Evolutionary conservation across 306 rosid genomes (phyloP).

Genomic region (Corylus americana): DNA sequence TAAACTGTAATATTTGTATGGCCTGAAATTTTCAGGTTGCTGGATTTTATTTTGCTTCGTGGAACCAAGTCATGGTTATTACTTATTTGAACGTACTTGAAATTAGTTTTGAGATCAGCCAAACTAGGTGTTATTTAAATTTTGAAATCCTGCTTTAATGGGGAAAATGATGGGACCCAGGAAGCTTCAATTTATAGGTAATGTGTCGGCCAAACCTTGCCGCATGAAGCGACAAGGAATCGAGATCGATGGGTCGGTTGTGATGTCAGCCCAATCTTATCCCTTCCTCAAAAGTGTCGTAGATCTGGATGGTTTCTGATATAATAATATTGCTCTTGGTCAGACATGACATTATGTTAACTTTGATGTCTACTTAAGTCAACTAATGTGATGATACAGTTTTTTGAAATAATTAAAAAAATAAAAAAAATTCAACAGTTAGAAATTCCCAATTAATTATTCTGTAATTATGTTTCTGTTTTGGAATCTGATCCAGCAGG

Average conservation of each 20-base stretch:
- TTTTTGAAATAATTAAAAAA: no score
- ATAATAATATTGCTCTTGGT: conserved; percentile 19
- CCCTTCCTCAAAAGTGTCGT: conserved; percentile 39
- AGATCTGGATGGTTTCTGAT: conserved; percentile 40
- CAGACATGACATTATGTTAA: conserved; percentile 44
- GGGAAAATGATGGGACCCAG: conserved; percentile 17
- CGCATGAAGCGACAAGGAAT: conserved; percentile 35
- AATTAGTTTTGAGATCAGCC: background rate
- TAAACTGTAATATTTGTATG: conserved; percentile 21
- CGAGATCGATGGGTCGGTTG: conserved; percentile 25
- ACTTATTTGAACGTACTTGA: background rate
- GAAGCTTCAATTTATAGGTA: conserved; percentile 30
- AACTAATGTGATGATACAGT: conserved; percentile 37
- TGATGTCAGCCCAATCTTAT: conserved; percentile 44
- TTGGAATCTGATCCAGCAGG: conserved; percentile 29
- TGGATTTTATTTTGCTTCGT: conserved; percentile 23
- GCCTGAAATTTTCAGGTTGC: conserved; percentile 23
- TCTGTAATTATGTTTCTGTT: conserved; percentile 23
- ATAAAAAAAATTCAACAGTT: background rate
- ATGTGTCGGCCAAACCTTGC: conserved; percentile 42
- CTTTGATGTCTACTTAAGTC: conserved; percentile 41
- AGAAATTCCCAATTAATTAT: conserved; percentile 13
- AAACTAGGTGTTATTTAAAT: conserved; percentile 20
- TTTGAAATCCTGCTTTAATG: conserved; percentile 28
- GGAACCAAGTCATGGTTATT: background rate